These are phyloP conservation scores for Gyromitra esculenta DNA, from an alignment of 2,329 filamentous ascomycete genomes.

Conservation along the genomic window DNA sequence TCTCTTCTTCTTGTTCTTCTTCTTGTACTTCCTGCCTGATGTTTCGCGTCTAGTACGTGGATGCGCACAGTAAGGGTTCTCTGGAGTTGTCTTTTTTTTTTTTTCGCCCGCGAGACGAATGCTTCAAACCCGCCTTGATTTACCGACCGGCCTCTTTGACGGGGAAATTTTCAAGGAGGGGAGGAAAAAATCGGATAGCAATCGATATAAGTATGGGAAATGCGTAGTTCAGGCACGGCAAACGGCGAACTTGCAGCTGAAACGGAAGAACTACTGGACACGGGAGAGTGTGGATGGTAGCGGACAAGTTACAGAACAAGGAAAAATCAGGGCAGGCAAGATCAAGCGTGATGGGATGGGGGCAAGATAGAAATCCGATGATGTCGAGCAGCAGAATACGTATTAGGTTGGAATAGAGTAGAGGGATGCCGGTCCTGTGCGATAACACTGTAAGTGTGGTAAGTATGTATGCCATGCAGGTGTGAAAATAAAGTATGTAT, in stretches of 20 bases:
- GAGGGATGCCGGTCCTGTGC: slow-evolving; percentile 42
- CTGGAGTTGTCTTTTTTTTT: slow-evolving; percentile 17
- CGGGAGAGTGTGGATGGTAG: slow-evolving; percentile 31
- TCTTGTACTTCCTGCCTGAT: slow-evolving; percentile 2
- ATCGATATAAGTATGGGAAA: slow-evolving; percentile 44
- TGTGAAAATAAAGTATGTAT: slow-evolving; percentile 38
- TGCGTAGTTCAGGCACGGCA: slow-evolving; percentile 38
- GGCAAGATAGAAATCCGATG: slow-evolving; percentile 32
- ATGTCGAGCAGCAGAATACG: slow-evolving; percentile 35
- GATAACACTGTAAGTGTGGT: slow-evolving; percentile 37
- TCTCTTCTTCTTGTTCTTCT: not conserved
- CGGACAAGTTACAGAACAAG: slow-evolving; percentile 40
- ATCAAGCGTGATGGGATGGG: slow-evolving; percentile 47
- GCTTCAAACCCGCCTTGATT: slow-evolving; percentile 33
- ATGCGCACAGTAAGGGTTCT: slow-evolving; percentile 27
- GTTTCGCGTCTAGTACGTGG: slow-evolving; percentile 20
- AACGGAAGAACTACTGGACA: slow-evolving; percentile 39
- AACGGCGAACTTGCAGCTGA: slow-evolving; percentile 41
- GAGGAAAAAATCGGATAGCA: slow-evolving; percentile 22
- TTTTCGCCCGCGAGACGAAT: slow-evolving; percentile 16
- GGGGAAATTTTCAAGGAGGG: slow-evolving; percentile 14
- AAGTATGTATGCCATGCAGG: slow-evolving; percentile 48
- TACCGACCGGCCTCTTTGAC: slow-evolving; percentile 24
- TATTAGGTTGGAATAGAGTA: slow-evolving; percentile 29
- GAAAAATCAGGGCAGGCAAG: slow-evolving; percentile 23